A percentile compares a stretch with the other conserved stretches of the same genome.
phyloP scores from a whole-genome alignment of 805 yeast genomes.

The Candida namnaoensis region DNA sequence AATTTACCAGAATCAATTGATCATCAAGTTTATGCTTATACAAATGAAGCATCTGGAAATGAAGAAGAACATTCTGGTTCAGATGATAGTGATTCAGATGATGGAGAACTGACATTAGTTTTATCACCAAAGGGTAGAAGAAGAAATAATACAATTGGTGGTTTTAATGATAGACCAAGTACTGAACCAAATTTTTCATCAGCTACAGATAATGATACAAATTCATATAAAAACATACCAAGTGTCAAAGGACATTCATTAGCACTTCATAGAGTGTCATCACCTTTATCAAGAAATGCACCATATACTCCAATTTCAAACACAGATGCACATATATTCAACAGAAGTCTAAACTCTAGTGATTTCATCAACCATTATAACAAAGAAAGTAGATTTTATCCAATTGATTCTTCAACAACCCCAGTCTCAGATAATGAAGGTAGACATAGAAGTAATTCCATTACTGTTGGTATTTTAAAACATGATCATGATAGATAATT shows the following conservation, averaged over 20 bases:
- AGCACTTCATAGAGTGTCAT: conserved; percentile 15
- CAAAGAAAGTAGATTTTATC: conserved; percentile 23
- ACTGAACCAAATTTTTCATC: conserved; percentile 26
- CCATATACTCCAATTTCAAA: conserved; percentile 23
- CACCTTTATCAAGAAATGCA: conserved; percentile 26
- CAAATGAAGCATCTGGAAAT: conserved; percentile 1
- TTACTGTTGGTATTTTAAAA: conserved; percentile 13
- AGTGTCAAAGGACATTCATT: not conserved
- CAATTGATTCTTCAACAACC: not conserved
- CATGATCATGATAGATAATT: not conserved
- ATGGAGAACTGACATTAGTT: conserved; percentile 34
- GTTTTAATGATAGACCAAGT: conserved; percentile 18
- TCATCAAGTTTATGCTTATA: not conserved
- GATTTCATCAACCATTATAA: conserved; percentile 32
- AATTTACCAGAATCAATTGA: not conserved
- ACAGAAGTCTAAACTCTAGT: conserved; percentile 1
- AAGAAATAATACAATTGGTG: conserved; percentile 27
- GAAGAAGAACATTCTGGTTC: conserved; percentile 9
- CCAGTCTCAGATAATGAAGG: not conserved
- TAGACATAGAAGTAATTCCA: conserved; percentile 15
- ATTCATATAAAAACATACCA: conserved; percentile 17
- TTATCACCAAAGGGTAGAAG: conserved; percentile 30
- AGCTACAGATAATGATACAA: conserved; percentile 28
- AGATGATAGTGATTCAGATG: conserved; percentile 30
- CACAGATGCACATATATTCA: conserved; percentile 17